A percentile compares a stretch with the other conserved stretches of the same genome.
phyloP scores from a whole-genome alignment of 805 yeast genomes.

The Candida stauntonica region DNA sequence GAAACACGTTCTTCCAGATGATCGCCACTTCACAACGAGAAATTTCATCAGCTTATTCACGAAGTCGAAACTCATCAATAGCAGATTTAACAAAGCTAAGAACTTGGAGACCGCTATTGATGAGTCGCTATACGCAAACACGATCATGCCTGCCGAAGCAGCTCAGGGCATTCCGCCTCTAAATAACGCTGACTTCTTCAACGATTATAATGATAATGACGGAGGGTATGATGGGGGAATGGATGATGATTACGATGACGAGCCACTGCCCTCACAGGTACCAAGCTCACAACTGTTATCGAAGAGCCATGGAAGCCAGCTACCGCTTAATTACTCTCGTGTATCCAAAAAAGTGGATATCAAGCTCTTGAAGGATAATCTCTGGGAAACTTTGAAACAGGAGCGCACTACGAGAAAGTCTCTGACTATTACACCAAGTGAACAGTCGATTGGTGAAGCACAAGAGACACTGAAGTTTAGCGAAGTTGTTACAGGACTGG shows the following conservation, averaged over 20 bases:
- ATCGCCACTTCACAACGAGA: slow-evolving; percentile 65
- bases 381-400: slow-evolving; percentile 58
- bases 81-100: slow-evolving; percentile 27
- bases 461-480: slow-evolving; percentile 33
- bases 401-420: slow-evolving; percentile 15
- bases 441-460: neutral
- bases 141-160: slow-evolving; percentile 31
- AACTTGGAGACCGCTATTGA: slow-evolving; percentile 40
- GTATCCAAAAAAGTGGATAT: slow-evolving; percentile 80
- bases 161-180: slow-evolving; percentile 13
- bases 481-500: slow-evolving; percentile 46
- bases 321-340: slow-evolving; percentile 55
- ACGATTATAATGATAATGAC: slow-evolving; percentile 32
- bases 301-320: slow-evolving; percentile 22
- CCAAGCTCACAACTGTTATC: slow-evolving; percentile 21
- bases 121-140: slow-evolving; percentile 67
- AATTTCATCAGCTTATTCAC: slow-evolving; percentile 62
- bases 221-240: slow-evolving; percentile 32
- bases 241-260: slow-evolving; percentile 30
- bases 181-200: slow-evolving; percentile 38
- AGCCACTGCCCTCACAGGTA: slow-evolving; percentile 15
- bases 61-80: slow-evolving; percentile 52
- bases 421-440: slow-evolving; percentile 2
- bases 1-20: slow-evolving; percentile 62
- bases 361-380: slow-evolving; percentile 63